These are phyloP conservation scores for Citrus medica DNA, from an alignment of 345 rosid genomes.

Conservation along the genomic window DNA sequence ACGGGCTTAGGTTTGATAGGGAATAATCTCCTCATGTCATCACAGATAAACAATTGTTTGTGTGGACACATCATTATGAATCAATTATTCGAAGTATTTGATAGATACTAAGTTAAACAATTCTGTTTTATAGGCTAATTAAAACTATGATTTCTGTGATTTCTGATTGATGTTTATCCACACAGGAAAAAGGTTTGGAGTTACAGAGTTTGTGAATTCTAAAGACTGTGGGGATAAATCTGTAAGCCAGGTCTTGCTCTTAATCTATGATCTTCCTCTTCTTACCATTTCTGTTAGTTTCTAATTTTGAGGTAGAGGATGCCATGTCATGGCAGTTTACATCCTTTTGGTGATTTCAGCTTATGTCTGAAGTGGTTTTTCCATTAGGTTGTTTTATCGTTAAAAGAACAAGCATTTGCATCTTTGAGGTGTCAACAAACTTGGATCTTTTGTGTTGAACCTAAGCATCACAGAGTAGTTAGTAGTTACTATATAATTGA, in stretches of 20 bases:
- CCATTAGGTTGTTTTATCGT: neutral
- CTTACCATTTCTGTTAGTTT: neutral
- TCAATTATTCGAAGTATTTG: neutral
- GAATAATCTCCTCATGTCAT: neutral
- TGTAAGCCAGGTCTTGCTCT: conserved; percentile 53
- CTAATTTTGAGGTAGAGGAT: neutral
- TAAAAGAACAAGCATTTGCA: too few relatives aligned
- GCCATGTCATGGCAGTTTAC: neutral
- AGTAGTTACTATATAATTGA: neutral
- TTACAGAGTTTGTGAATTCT: conserved; percentile 67
- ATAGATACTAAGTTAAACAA: neutral
- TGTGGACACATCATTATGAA: neutral
- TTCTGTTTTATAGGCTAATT: neutral
- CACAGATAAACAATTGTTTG: neutral
- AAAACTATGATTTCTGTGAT: neutral
- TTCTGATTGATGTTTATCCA: conserved; percentile 2
- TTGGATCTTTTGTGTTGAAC: neutral
- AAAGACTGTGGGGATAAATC: conserved; percentile 43
- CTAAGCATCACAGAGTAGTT: too few relatives aligned
- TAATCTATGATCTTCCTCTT: neutral
- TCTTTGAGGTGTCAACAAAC: neutral
- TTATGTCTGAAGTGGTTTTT: neutral
- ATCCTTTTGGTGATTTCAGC: neutral
- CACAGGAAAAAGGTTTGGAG: conserved; percentile 66
- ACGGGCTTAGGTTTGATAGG: neutral